Percentiles rank a stretch among this genome's conserved stretches.
phyloP scores from a whole-genome alignment of 2,329 filamentous ascomycete species.

The Alternaria atra region DNA sequence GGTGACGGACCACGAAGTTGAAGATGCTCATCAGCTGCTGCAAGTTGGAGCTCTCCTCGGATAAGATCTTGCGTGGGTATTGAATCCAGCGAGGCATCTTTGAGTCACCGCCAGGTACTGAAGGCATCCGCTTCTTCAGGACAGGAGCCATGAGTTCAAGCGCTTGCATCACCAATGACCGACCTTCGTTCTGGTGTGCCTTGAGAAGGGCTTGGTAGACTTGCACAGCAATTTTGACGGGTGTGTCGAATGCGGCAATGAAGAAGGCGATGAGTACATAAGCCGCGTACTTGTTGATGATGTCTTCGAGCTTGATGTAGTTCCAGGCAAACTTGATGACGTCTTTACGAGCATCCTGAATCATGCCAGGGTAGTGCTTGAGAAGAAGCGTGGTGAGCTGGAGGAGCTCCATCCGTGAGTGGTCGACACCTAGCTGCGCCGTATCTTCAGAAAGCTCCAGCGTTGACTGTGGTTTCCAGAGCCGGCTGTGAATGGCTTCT shows the following conservation, averaged over 20 bases:
- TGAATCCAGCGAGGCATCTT: constrained; percentile 86
- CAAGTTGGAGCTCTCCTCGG: constrained; percentile 92
- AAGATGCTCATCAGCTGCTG: constrained; percentile 98
- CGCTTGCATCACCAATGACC: constrained; percentile 90
- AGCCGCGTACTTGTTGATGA: constrained; percentile 98
- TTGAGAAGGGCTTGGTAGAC: constrained; percentile 91
- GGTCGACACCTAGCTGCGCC: constrained; percentile 86
- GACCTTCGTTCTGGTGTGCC: constrained; percentile 94
- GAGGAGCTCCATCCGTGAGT: constrained; percentile 93
- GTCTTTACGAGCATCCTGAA: constrained; percentile 93
- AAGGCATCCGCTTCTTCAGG: constrained; percentile 77
- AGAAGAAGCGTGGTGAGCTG: constrained; percentile 94
- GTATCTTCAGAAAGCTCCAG: constrained; percentile 85
- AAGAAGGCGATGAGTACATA: constrained; percentile 98
- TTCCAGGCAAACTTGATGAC: constrained; percentile 99
- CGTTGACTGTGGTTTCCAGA: constrained; percentile 87
- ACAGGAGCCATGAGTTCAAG: constrained; percentile 95
- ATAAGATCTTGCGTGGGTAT: constrained; percentile 86
- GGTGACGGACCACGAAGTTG: constrained; percentile 92
- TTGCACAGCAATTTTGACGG: constrained; percentile 92
- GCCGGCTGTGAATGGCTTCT: constrained; percentile 87
- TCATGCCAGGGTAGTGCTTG: constrained; percentile 88
- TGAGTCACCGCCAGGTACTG: constrained; percentile 68
- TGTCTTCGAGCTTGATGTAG: constrained; percentile 93
- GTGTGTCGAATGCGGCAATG: constrained; percentile 95